Evolutionary conservation across 306 rosid species (phyloP).

Genomic region (Hippophae rhamnoides): DNA sequence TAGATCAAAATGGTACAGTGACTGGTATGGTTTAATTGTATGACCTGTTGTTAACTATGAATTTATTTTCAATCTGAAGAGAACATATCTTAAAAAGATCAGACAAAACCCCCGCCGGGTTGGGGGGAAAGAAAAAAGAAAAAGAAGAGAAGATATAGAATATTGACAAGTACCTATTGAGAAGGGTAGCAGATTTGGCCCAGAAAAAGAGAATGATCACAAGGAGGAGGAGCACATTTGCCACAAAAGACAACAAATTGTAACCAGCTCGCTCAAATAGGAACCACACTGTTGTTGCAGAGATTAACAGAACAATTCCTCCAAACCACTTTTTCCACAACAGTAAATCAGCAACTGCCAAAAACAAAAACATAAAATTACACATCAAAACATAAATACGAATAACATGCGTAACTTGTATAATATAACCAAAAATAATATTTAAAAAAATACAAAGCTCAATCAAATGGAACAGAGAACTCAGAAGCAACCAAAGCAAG

Average conservation of each 20-base stretch:
- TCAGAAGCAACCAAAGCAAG: background rate
- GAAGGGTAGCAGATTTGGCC: slow-evolving; percentile 96
- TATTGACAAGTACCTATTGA: slow-evolving; percentile 51
- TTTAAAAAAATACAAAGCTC: background rate
- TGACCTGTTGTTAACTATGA: too few species aligned
- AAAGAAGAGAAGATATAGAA: background rate
- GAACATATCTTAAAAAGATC: too few species aligned
- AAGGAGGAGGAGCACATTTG: slow-evolving; percentile 82
- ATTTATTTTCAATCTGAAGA: too few species aligned
- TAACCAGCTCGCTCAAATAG: slow-evolving; percentile 83
- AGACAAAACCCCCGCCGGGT: background rate
- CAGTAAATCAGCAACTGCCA: slow-evolving; percentile 75
- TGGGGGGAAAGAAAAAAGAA: background rate
- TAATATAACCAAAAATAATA: background rate
- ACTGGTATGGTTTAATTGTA: too few species aligned
- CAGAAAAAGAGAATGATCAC: slow-evolving; percentile 79
- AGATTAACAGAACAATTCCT: slow-evolving; percentile 40
- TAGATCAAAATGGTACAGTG: too few species aligned
- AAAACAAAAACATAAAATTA: slow-evolving; percentile 4
- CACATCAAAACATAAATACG: background rate
- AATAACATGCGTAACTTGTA: background rate
- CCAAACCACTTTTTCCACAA: slow-evolving; percentile 85
- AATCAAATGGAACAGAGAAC: background rate
- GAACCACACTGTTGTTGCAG: slow-evolving; percentile 65
- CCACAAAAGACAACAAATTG: slow-evolving; percentile 66